Base-by-base conservation (phyloP, 768 basidiomycete species). In the Boletus vermiculosoides region DNA sequence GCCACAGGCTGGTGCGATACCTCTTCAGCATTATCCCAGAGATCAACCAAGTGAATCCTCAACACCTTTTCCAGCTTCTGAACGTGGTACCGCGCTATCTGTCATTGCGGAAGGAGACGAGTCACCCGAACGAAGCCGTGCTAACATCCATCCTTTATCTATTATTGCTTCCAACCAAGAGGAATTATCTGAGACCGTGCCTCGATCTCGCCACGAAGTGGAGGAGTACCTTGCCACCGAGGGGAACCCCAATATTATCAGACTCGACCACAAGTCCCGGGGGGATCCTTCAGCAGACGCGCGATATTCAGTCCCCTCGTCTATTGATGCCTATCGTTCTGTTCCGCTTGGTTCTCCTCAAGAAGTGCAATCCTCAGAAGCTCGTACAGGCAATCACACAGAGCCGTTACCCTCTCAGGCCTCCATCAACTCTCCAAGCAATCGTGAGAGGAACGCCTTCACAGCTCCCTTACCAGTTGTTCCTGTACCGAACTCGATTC, bases 21-120 rank as follows among this genome's bases (percentile, higher is more conserved):
- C 52, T 45, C 33, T 46, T 31, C 66, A 46, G 31, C 49, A 52
- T 16, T 16, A 36, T 47, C 34, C 53, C 4, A 30, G 36, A 28
- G 50, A 50, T 41, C 12, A 16, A 22, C 22, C 41, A 18, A 50
- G 20, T 33, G 52, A 56, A 55, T 45, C 52, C 13, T 57, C 47
- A 34, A 30, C 28, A 4, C 53, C 54, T 25, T 52, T 58, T 30
- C 25, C 33, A 70, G 74, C 34, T 74, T 69, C 51, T 30, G 62
- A 64, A n/a, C 60, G 41, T 16, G 58, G 56, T 37, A 78, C 77
- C 42, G 81, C 84, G 50, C 70, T 91, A 36, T 90, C 88, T 30
- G 77, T 87, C 52, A 89, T 90, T 53, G 83, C 80, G 0, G 88
- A 90, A 71, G 87, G 83, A 51, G 88, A 91, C 47, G 85, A 88